Evolutionary conservation across 169 alveolate genomes (phyloP).

Genomic region (Plasmodium berghei): DNA sequence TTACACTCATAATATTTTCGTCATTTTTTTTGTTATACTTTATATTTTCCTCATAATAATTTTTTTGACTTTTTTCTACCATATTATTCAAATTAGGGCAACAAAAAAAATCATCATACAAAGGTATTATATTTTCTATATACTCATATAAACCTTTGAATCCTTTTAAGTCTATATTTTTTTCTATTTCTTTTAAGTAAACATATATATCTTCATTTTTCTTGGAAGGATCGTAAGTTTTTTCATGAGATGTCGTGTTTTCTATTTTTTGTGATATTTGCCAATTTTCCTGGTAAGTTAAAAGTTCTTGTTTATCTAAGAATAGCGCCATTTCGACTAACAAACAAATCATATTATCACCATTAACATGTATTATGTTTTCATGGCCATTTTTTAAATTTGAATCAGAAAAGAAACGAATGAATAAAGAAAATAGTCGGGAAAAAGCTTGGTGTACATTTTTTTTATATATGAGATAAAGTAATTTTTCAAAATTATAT

Average conservation of each 20-base stretch:
- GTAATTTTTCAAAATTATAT: constrained; percentile 57
- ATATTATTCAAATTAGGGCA: no score
- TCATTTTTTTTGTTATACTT: background rate
- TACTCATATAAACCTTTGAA: no score
- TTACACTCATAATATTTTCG: background rate
- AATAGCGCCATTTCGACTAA: constrained; percentile 67
- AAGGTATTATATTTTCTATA: no score
- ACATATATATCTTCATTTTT: no score
- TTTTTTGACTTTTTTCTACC: no score
- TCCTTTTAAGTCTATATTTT: no score
- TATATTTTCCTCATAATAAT: background rate
- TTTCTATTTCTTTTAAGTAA: no score
- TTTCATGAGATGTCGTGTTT: no score
- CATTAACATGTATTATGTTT: background rate
- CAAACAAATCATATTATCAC: constrained; percentile 37
- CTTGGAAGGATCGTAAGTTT: no score
- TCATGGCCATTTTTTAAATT: background rate
- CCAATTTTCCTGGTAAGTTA: no score
- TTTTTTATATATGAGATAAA: constrained; percentile 32
- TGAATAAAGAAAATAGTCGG: constrained; percentile 24
- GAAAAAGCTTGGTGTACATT: constrained; percentile 38
- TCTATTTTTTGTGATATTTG: no score
- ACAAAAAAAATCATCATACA: no score
- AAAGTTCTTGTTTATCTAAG: constrained; percentile 11
- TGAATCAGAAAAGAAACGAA: constrained; percentile 6